Conservation (phyloP, 2,329 filamentous ascomycete species). For the Gremmenia infestans region DNA sequence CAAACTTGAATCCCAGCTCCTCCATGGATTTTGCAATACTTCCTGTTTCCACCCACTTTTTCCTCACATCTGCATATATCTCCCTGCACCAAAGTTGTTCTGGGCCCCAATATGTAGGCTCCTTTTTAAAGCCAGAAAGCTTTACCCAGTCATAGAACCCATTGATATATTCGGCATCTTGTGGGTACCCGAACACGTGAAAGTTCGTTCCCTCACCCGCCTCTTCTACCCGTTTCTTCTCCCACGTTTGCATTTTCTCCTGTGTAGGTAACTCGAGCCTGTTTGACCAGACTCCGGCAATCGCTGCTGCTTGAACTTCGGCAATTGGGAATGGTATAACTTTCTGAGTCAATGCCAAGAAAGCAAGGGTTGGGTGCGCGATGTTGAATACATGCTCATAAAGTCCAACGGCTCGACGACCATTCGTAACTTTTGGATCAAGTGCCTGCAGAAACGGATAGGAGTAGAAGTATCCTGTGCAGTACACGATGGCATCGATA, state of each 20-base stretch:
- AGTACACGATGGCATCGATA: slow-evolving; percentile 77
- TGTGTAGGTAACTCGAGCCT: slow-evolving; percentile 58
- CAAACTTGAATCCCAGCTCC: slow-evolving; percentile 65
- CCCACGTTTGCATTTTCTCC: slow-evolving; percentile 66
- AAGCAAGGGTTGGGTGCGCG: slow-evolving; percentile 70
- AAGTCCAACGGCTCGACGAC: slow-evolving; percentile 63
- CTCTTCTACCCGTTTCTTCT: slow-evolving; percentile 37
- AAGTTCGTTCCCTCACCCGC: slow-evolving; percentile 42
- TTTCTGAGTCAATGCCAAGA: slow-evolving; percentile 70
- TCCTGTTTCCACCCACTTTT: slow-evolving; percentile 63
- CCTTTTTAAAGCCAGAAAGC: slow-evolving; percentile 51
- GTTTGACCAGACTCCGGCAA: slow-evolving; percentile 74
- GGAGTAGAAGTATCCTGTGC: slow-evolving; percentile 84
- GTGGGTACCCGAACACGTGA: slow-evolving; percentile 48
- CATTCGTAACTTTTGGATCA: slow-evolving; percentile 54
- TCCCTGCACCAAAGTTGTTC: slow-evolving; percentile 68
- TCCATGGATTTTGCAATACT: slow-evolving; percentile 58
- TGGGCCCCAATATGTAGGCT: slow-evolving; percentile 66
- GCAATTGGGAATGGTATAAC: slow-evolving; percentile 83
- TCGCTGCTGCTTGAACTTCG: slow-evolving; percentile 72
- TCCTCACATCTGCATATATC: slow-evolving; percentile 64
- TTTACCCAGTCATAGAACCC: slow-evolving; percentile 58
- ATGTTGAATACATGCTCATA: slow-evolving; percentile 79
- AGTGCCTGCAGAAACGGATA: slow-evolving; percentile 63
- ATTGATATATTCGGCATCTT: slow-evolving; percentile 68